Percentiles rank a stretch among this genome's conserved stretches.
These are phyloP conservation scores for Cladosporium sp. DNA, from an alignment of 2,329 filamentous ascomycete species.

Conservation along the genomic window DNA sequence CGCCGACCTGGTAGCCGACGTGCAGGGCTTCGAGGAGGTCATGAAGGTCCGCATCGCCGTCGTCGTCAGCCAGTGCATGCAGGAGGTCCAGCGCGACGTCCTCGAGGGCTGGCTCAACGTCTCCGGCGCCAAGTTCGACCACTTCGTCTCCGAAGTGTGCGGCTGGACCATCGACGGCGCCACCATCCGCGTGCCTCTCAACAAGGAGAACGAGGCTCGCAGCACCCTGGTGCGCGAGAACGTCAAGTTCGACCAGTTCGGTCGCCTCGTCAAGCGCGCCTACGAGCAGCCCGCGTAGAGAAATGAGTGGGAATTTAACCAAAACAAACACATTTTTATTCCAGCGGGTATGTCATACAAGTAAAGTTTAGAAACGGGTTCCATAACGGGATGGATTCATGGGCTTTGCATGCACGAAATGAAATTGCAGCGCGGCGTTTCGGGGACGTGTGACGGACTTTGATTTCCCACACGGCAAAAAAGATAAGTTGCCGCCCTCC, in stretches of 20 bases:
- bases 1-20: conserved; percentile 90
- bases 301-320: background rate
- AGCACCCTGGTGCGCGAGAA: conserved; percentile 93
- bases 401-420: conserved; percentile 6
- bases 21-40: conserved; percentile 89
- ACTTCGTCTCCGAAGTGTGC: conserved; percentile 53
- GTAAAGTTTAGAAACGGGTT: conserved; percentile 9
- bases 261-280: conserved; percentile 72
- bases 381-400: conserved; percentile 4
- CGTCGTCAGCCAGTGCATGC: conserved; percentile 80
- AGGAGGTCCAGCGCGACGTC: conserved; percentile 56
- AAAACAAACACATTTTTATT: background rate
- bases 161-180: conserved; percentile 73
- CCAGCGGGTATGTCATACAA: too few relatives aligned
- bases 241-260: conserved; percentile 84
- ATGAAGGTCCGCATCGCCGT: conserved; percentile 86
- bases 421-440: conserved; percentile 14
- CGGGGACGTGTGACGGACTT: conserved; percentile 5
- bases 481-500: background rate
- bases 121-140: conserved; percentile 43
- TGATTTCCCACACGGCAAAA: conserved; percentile 6
- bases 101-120: conserved; percentile 49
- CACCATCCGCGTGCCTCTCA: conserved; percentile 72
- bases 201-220: conserved; percentile 97
- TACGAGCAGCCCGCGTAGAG: conserved; percentile 70